Evolutionary conservation across 441 rosid species (phyloP).

Genomic region (Erysimum cheiri): DNA sequence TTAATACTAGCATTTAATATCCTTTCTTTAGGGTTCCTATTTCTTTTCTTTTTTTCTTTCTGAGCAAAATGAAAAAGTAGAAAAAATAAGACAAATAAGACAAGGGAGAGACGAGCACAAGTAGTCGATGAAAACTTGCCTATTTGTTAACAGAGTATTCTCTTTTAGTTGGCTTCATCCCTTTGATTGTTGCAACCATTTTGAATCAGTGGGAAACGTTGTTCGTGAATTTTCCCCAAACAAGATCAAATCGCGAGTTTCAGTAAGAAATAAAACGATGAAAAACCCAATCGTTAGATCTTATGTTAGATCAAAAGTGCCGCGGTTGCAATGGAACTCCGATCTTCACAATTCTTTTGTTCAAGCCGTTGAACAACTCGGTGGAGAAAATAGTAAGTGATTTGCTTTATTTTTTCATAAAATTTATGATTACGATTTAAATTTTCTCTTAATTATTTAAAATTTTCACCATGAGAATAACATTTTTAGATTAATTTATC

Average conservation of each 20-base stretch:
- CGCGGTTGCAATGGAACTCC: constrained; percentile 62
- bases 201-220: neutral
- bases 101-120: neutral
- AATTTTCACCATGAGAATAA: neutral
- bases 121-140: constrained; percentile 20
- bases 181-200: constrained; percentile 12
- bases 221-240: neutral
- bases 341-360: constrained; percentile 65
- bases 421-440: neutral
- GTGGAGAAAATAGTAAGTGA: constrained; percentile 69
- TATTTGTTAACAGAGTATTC: neutral
- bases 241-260: neutral
- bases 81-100: constrained; percentile 15
- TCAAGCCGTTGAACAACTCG: constrained; percentile 64
- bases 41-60: neutral
- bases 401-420: constrained; percentile 10
- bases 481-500: neutral
- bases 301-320: constrained; percentile 63
- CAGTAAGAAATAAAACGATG: constrained; percentile 1
- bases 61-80: neutral
- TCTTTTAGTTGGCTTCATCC: constrained; percentile 23
- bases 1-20: neutral
- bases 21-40: constrained; percentile 18
- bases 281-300: constrained; percentile 52
- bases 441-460: neutral